Percentiles rank a stretch among this genome's conserved stretches.
phyloP scores from a whole-genome alignment of 2,329 filamentous ascomycete species.

The Sporothrix brunneoviolacea region DNA sequence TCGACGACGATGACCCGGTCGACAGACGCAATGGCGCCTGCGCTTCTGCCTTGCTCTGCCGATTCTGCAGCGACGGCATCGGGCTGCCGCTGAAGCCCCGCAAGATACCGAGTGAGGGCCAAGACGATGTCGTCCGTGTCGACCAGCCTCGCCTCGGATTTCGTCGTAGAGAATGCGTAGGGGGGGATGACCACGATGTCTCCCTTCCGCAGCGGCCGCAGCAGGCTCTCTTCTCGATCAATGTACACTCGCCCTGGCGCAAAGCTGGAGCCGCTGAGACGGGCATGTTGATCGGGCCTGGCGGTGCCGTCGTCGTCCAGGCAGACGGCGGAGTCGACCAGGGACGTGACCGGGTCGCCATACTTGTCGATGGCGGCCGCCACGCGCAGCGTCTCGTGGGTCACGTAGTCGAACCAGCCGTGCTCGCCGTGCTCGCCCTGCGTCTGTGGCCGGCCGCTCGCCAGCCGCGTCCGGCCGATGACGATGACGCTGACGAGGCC shows the following conservation, averaged over 20 bases:
- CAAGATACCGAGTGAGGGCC: slow-evolving; percentile 69
- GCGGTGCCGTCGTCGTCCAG: slow-evolving; percentile 20
- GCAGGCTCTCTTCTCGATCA: slow-evolving; percentile 47
- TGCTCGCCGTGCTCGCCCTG: slow-evolving; percentile 21
- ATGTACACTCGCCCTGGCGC: slow-evolving; percentile 32
- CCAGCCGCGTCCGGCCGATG: slow-evolving; percentile 54
- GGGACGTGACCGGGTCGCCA: slow-evolving; percentile 59
- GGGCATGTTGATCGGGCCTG: slow-evolving; percentile 1
- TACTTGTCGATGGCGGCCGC: slow-evolving; percentile 67
- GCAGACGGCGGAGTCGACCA: slow-evolving; percentile 54
- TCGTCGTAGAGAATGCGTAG: slow-evolving; percentile 36
- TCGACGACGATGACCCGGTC: slow-evolving; percentile 89
- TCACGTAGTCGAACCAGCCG: slow-evolving; percentile 31
- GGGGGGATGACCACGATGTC: slow-evolving; percentile 63
- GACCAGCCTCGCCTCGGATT: slow-evolving; percentile 32
- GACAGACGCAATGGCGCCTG: slow-evolving; percentile 45
- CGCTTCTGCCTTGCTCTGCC: slow-evolving; percentile 26
- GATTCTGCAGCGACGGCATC: slow-evolving; percentile 21
- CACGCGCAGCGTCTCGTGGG: slow-evolving; percentile 64
- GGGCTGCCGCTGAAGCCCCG: slow-evolving; percentile 35
- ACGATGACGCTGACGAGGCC: slow-evolving; percentile 79
- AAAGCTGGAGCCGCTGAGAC: slow-evolving; percentile 26
- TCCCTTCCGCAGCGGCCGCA: slow-evolving; percentile 60
- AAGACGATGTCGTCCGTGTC: slow-evolving; percentile 60
- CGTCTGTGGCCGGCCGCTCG: slow-evolving; percentile 26